phyloP scores from a whole-genome alignment of 169 alveolate species.

The Plasmodium knowlesi region DNA sequence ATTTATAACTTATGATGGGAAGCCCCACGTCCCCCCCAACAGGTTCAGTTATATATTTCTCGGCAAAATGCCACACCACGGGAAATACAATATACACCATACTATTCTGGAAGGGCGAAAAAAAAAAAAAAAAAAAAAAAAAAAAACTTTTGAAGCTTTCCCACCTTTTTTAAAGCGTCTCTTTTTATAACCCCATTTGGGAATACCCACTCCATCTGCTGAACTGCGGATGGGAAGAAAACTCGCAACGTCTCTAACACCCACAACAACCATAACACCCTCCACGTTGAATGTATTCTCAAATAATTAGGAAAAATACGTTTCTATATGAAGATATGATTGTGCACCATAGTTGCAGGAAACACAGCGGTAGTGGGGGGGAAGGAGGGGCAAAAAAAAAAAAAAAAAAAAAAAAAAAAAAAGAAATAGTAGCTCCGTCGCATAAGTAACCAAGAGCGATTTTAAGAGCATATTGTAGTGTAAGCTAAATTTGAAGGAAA shows the following conservation, averaged over 20 bases:
- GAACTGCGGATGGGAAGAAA: not conserved
- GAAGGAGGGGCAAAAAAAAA: not conserved
- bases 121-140: too few species aligned
- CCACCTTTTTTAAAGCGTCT: not conserved
- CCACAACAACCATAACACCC: too few species aligned
- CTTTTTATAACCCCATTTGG: not conserved
- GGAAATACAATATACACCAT: not conserved
- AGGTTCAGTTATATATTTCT: not conserved
- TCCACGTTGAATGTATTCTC: not conserved
- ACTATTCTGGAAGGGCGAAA: not conserved
- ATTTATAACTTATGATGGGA: not conserved
- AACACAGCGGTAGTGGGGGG: not conserved
- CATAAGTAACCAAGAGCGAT: not conserved
- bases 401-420: not conserved
- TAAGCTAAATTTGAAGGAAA: not conserved
- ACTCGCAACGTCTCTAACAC: not conserved
- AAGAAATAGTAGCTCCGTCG: not conserved
- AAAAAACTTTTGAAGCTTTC: not conserved
- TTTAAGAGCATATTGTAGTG: not conserved
- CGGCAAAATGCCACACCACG: not conserved
- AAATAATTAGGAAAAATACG: not conserved
- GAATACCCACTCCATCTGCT: not conserved
- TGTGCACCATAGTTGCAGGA: slow-evolving; percentile 45
- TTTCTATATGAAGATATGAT: not conserved
- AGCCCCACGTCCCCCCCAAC: not conserved